Percentiles rank a stretch among this genome's conserved stretches.
Conservation (phyloP, 1,284 basidiomycete genomes). For the Xerocomus cyaneibrunnescens region DNA sequence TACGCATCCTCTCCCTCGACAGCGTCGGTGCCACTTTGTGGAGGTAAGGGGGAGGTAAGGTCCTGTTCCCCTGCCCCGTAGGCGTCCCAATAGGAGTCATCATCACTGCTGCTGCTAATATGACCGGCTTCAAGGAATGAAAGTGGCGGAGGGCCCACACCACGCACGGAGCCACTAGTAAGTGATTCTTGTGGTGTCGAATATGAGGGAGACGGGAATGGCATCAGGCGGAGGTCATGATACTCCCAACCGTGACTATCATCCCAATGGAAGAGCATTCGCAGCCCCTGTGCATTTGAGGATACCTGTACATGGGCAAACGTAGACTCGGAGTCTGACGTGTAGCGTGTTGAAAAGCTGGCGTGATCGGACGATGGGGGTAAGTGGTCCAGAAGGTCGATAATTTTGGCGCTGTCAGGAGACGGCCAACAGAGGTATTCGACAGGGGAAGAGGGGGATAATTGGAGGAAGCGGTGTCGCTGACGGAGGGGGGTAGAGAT, state of each 20-base stretch:
- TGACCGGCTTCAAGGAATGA: slow-evolving; percentile 9
- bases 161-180: slow-evolving; percentile 3
- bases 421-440: slow-evolving; percentile 71
- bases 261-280: slow-evolving; percentile 71
- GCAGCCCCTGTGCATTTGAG: slow-evolving; percentile 41
- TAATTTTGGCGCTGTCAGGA: slow-evolving; percentile 36
- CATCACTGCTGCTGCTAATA: slow-evolving; percentile 37
- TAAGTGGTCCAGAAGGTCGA: slow-evolving; percentile 49
- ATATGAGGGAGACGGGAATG: slow-evolving; percentile 60
- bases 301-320: slow-evolving; percentile 64
- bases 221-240: slow-evolving; percentile 67
- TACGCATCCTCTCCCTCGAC: slow-evolving; percentile 59
- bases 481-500: slow-evolving; percentile 59
- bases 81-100: slow-evolving; percentile 66
- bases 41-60: slow-evolving; percentile 12
- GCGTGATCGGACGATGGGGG: slow-evolving; percentile 33
- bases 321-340: slow-evolving; percentile 55
- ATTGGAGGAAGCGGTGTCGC: slow-evolving; percentile 63
- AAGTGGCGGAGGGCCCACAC: neutral
- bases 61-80: slow-evolving; percentile 46
- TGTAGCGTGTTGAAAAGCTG: slow-evolving; percentile 50
- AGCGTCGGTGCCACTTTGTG: neutral
- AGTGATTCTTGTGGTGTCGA: slow-evolving; percentile 43
- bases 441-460: slow-evolving; percentile 48
- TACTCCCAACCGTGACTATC: slow-evolving; percentile 59